Evolutionary conservation across 331 rosid species (phyloP), one percentile per base, ranked within the genome.

Genomic region (Quercus lobata): DNA sequence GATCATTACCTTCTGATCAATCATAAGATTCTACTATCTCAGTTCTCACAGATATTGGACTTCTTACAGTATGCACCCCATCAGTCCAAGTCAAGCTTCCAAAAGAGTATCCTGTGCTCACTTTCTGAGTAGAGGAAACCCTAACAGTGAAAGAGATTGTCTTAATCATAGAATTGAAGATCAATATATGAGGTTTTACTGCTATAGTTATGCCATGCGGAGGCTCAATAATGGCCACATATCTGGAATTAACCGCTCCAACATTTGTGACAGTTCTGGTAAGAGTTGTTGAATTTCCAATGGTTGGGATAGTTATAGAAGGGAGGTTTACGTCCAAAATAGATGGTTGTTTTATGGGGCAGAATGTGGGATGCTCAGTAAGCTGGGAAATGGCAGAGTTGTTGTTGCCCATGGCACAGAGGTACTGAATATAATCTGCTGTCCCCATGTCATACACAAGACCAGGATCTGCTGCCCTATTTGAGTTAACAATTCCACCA

Each of bases 61-160:
- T 90, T 76, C 78, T 82, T 30, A 87, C 91, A 22, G 63, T 16
- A 76, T 90, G 91, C 76, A 63, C 72, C 30, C 81, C 84, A 49
- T 90, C 88, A 0, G 58, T 76, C 93, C 93, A 90, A n/a, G 75
- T 90, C 69, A 90, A 74, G 85, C 81, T 80, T 53, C 93, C 91
- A 61, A 86, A 87, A 11, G 66, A 62, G 75, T 76, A 88, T 5
- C 78, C 87, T 4, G 86, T 79, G 70, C 62, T 84, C 74, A 84
- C 81, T 21, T 44, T 30, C 60, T 82, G 81, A 12, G 34, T 30
- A 10, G 90, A 27, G 16, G 86, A 68, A 41, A 84, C 35, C 1
- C 34, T 74, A 72, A 90, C 75, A 57, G 73, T 69, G 71, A 87
- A 89, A 34, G 87, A 63, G 53, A 80, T 37, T 55, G 75, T 80